Conservation (phyloP, 441 rosid genomes). For the Flueggea neowawraea region DNA sequence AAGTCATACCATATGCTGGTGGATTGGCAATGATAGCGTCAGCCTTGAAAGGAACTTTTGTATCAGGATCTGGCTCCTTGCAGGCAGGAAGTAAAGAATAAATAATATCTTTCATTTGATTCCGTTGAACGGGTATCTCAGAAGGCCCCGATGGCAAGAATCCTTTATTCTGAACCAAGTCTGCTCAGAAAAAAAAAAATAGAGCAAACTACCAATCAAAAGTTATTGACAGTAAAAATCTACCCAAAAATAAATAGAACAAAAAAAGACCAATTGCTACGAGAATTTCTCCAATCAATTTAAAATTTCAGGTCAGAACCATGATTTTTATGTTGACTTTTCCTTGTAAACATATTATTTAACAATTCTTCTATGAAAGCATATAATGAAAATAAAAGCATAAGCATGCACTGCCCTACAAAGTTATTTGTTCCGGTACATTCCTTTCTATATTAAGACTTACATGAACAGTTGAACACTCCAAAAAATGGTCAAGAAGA, state of each 20-base stretch:
- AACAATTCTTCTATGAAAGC: too few relatives aligned
- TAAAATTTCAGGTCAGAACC: too few relatives aligned
- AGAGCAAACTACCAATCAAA: conserved; percentile 1
- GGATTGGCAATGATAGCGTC: conserved; percentile 99
- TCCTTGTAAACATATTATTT: too few relatives aligned
- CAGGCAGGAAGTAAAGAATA: conserved; percentile 92
- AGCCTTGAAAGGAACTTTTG: conserved; percentile 80
- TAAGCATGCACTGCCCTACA: too few relatives aligned
- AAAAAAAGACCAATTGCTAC: conserved; percentile 7
- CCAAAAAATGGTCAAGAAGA: not conserved
- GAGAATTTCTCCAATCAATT: too few relatives aligned
- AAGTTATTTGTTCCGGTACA: too few relatives aligned
- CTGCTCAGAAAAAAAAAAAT: conserved; percentile 45
- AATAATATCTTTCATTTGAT: conserved; percentile 89
- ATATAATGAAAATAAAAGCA: too few relatives aligned
- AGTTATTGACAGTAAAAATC: not conserved
- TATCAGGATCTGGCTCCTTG: conserved; percentile 86
- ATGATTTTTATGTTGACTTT: too few relatives aligned
- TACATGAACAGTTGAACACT: too few relatives aligned
- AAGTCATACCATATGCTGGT: conserved; percentile 85
- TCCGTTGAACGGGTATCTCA: conserved; percentile 87
- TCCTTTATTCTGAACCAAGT: conserved; percentile 99
- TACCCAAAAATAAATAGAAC: not conserved
- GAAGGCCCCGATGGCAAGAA: conserved; percentile 99
- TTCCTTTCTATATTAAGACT: too few relatives aligned